A percentile compares a stretch with the other conserved stretches of the same genome.
phyloP scores from a whole-genome alignment of 352 stramenopile species.

The Plasmopara halstedii region DNA sequence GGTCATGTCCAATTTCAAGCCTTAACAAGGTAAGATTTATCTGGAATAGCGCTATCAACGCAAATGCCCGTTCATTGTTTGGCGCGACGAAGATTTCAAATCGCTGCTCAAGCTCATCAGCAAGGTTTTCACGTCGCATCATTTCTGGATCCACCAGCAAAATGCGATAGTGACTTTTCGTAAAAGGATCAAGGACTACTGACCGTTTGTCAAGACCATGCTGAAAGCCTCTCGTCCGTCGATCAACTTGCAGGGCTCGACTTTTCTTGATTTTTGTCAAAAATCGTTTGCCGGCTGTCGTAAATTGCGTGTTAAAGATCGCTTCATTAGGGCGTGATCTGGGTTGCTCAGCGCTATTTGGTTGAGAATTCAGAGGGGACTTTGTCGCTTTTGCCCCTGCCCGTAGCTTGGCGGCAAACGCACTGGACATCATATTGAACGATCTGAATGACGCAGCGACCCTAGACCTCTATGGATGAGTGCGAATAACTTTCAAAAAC shows the following conservation, averaged over 20 bases:
- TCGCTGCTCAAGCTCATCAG: conserved; percentile 48
- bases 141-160: conserved; percentile 61
- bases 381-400: neutral
- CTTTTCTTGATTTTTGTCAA: conserved; percentile 72
- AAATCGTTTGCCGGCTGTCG: conserved; percentile 51
- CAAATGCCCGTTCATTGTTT: conserved; percentile 53
- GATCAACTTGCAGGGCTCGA: conserved; percentile 62
- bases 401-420: conserved; percentile 10
- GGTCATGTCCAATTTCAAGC: conserved; percentile 47
- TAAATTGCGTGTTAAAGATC: conserved; percentile 80
- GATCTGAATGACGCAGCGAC: too few species aligned
- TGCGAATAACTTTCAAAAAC: neutral
- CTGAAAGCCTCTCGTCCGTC: conserved; percentile 58
- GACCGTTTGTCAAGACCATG: conserved; percentile 33
- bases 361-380: neutral
- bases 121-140: conserved; percentile 51
- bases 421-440: conserved; percentile 9
- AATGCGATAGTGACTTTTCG: conserved; percentile 49
- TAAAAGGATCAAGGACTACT: conserved; percentile 47
- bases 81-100: conserved; percentile 65
- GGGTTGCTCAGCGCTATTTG: conserved; percentile 1
- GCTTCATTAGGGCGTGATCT: conserved; percentile 42
- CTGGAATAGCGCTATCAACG: conserved; percentile 53
- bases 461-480: neutral
- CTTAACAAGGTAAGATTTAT: conserved; percentile 54